phyloP scores from a whole-genome alignment of 2,329 filamentous ascomycete genomes.

The Fusarium humuli region DNA sequence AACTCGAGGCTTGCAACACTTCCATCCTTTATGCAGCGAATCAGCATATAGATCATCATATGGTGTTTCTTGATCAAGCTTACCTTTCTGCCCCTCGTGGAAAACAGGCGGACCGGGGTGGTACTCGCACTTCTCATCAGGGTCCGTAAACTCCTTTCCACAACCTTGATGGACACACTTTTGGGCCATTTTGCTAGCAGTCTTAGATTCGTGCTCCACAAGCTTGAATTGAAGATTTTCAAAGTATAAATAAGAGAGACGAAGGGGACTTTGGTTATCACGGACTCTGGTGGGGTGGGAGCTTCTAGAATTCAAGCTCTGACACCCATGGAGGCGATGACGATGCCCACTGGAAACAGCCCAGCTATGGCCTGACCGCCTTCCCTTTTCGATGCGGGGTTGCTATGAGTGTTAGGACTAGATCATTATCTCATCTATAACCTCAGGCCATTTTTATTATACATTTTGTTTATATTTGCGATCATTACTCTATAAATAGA shows the following conservation, averaged over 20 bases:
- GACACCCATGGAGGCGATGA: conserved; percentile 39
- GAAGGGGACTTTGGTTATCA: conserved; percentile 19
- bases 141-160: conserved; percentile 85
- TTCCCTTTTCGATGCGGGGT: conserved; percentile 52
- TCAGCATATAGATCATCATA: conserved; percentile 2
- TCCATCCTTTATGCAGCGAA: conserved; percentile 78
- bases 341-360: conserved; percentile 34
- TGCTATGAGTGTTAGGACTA: conserved; percentile 6
- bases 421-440: not conserved
- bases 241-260: conserved; percentile 11
- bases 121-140: conserved; percentile 86
- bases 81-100: conserved; percentile 98
- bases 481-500: not conserved
- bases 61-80: conserved; percentile 19
- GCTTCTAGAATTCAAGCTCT: conserved; percentile 55
- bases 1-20: conserved; percentile 97
- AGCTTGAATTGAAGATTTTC: conserved; percentile 2
- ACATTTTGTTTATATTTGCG: not conserved
- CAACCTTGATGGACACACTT: conserved; percentile 98
- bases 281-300: conserved; percentile 51
- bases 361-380: conserved; percentile 49
- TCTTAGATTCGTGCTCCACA: conserved; percentile 8
- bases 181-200: conserved; percentile 66
- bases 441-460: conserved; percentile 31
- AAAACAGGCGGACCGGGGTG: conserved; percentile 95